Evolutionary conservation across 106 monocot genomes (phyloP), one percentile per base, ranked within the genome.

Genomic region (Acorus calamus): DNA sequence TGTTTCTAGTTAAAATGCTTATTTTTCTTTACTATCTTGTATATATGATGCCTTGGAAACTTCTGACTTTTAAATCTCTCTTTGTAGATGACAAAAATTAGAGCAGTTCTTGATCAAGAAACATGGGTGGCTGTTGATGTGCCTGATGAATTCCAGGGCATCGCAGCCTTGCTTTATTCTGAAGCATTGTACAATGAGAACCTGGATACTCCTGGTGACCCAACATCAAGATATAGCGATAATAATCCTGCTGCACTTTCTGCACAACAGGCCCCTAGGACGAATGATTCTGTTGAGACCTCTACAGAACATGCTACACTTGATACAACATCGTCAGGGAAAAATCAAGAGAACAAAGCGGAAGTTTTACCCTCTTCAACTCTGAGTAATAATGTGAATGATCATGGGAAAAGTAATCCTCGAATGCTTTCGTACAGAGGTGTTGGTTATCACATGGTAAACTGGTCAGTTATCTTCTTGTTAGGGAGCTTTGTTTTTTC

Each of bases 401-500:
- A 64, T 11, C 64, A 77, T 65, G 79, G 62, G 43, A 79, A 62
- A 72, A 55, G 81, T 73, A 42, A 76, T 62, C 71, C 83, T 73
- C 84, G 85, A 73, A 91, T 74, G 42, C 72, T 96, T 69, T 51
- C 81, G 45, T 82, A 83, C 71, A 74, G 76, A 54, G 91, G 91
- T 65, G 80, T 90, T 78, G 87, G 91, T 60, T 96, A 96, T 78
- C 91, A 96, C 76, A 96, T 96, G 96, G 91, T 91, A 82, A 96
- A 96, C 83, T 83, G 96, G 96, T 96, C 61, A 96, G 96, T 83
- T 66, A 64, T 77, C 69, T 81, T 52, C 62, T 44, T 52, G n/a
- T 49, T 59, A n/a, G 46, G 50, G 11, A 53, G 14, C 44, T 11
- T 52, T 5, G 13, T 59, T 59, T 67, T 2, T 55, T 46, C 3